A percentile compares a stretch with the other conserved stretches of the same genome.
These are phyloP conservation scores for Sugiyamaella valdiviana DNA, from an alignment of 805 yeast species.

Conservation along the genomic window DNA sequence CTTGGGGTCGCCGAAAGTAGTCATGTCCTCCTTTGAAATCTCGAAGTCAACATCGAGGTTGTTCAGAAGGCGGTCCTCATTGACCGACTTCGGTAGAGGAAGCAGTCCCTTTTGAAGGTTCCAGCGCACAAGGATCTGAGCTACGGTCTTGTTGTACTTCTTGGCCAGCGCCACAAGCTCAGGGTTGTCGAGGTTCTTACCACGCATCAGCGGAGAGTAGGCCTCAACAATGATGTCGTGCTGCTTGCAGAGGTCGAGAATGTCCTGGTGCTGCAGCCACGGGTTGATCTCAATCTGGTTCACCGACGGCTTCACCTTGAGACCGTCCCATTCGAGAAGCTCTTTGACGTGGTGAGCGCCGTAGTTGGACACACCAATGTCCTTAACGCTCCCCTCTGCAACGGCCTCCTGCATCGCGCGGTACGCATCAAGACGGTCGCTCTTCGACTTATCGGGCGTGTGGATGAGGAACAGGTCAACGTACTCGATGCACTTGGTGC, in stretches of 20 bases:
- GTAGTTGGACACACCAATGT: slow-evolving; percentile 61
- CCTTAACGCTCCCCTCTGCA: slow-evolving; percentile 42
- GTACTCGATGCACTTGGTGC: slow-evolving; percentile 40
- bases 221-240: slow-evolving; percentile 63
- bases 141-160: slow-evolving; percentile 38
- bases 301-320: slow-evolving; percentile 57
- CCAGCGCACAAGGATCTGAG: slow-evolving; percentile 47
- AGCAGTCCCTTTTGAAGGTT: slow-evolving; percentile 45
- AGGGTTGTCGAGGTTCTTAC: slow-evolving; percentile 42
- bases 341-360: slow-evolving; percentile 53
- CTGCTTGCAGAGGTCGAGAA: slow-evolving; percentile 55
- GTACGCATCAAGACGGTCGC: slow-evolving; percentile 44
- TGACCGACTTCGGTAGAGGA: slow-evolving; percentile 71
- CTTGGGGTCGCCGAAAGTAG: slow-evolving; percentile 8
- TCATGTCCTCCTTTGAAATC: slow-evolving; percentile 27
- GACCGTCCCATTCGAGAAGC: slow-evolving; percentile 41
- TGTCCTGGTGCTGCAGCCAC: slow-evolving; percentile 66
- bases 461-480: slow-evolving; percentile 67
- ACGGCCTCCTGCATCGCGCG: slow-evolving; percentile 52
- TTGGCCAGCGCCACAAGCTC: slow-evolving; percentile 32
- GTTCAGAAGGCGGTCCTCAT: slow-evolving; percentile 49
- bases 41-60: slow-evolving; percentile 47
- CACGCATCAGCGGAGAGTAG: slow-evolving; percentile 71
- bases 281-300: slow-evolving; percentile 83
- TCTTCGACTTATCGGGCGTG: slow-evolving; percentile 35